Base-by-base conservation (phyloP, 2,329 filamentous ascomycete genomes). In the Epichloe amarillans region DNA sequence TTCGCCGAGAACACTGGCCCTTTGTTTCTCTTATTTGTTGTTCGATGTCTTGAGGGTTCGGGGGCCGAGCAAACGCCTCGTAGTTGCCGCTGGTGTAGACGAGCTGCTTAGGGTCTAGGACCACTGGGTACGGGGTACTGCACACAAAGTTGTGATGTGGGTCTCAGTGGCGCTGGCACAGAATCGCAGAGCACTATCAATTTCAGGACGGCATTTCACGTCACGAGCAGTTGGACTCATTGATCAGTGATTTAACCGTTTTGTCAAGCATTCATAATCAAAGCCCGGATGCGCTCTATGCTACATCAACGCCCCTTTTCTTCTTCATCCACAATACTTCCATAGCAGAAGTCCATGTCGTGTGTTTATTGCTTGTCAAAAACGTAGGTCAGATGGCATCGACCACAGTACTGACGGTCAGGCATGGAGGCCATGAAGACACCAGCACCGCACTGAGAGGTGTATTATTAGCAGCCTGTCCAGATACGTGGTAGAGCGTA, bases 371-470 rank as follows among this genome's bases (percentile, higher is more conserved):
- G 74, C 76, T 84, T 82, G 72, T 83, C 80, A 68, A 84, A 83
- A 69, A 84, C 80, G 73, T 84, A 84, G 72, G 81, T 84, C 57
- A 84, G 72, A 72, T 84, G 80, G 79, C 81, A 84, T 59, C 79
- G 79, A 63, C 81, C 81, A 63, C 89, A 95, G 85, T 96, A 95
- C 78, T 98, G 94, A 72, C 93, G 88, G 79, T 98, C 95, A 77
- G 95, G 86, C 90, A 97, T 97, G 71, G 93, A 88, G 71, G 93
- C 93, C 93, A 98, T 98, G 86, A 98, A 98, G 79, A 98, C 85
- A 90, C 93, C 93, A 67, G 94, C 93, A 82, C 93, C 93, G 75
- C 93, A 98, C 89, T 95, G 58, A 5, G 42, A 14, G 30, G 10
- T 17, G 38, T 15, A 45, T 3, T 7, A 35, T 52, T 15, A 47